Percentiles rank a stretch among this genome's conserved stretches.
These are phyloP conservation scores for Tetradesmus obliquus DNA, from an alignment of 139 green algal genomes.

Conservation along the genomic window DNA sequence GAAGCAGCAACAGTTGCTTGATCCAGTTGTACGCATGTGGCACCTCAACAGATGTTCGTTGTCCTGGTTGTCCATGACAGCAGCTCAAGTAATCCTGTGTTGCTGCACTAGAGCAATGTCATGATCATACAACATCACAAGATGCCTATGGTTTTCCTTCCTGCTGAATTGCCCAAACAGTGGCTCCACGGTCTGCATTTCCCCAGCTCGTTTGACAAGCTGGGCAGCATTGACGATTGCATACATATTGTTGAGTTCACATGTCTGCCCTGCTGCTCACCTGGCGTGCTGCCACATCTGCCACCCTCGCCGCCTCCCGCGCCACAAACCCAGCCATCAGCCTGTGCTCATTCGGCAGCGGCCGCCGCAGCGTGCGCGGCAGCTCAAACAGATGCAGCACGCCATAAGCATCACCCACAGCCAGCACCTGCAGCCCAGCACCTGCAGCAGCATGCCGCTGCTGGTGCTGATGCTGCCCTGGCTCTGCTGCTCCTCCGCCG, in stretches of 20 bases:
- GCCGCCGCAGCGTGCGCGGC: slow-evolving; percentile 81
- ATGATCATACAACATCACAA: background rate
- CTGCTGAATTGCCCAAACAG: no score
- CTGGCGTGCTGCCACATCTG: slow-evolving; percentile 54
- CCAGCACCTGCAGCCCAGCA: slow-evolving; percentile 69
- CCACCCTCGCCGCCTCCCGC: slow-evolving; percentile 60
- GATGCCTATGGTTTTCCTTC: background rate
- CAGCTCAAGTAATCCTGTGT: background rate
- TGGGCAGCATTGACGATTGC: no score
- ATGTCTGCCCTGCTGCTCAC: slow-evolving; percentile 45
- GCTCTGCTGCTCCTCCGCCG: background rate
- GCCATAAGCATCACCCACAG: slow-evolving; percentile 61
- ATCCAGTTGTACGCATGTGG: background rate
- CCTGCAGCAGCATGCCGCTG: background rate
- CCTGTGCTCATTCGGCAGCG: slow-evolving; percentile 76
- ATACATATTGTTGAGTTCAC: no score
- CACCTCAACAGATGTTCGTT: no score
- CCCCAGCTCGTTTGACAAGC: no score
- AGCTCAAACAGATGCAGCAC: slow-evolving; percentile 88
- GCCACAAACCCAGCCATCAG: slow-evolving; percentile 73
- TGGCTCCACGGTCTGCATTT: no score
- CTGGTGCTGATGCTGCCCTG: background rate
- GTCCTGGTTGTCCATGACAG: background rate
- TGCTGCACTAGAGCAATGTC: background rate
- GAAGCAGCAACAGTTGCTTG: background rate